Evolutionary conservation across 176 grass and related monocot species (phyloP).

Genomic region (Triticum monococcum): DNA sequence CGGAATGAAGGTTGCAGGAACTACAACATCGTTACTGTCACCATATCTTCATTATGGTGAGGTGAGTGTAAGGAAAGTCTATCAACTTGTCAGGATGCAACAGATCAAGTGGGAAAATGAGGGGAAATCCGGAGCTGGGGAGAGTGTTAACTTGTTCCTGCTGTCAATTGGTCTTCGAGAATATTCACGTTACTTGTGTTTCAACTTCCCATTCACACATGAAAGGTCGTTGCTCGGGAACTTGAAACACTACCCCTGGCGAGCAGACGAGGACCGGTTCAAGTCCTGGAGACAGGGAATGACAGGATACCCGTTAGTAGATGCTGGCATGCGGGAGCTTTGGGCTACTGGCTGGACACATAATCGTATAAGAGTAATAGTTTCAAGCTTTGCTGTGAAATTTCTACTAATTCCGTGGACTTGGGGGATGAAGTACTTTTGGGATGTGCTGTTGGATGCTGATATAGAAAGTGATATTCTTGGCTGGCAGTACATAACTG

Average conservation of each 20-base stretch:
- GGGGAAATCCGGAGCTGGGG: slow-evolving; percentile 48
- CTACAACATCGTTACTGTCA: slow-evolving; percentile 76
- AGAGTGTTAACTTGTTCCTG: slow-evolving; percentile 73
- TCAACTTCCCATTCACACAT: slow-evolving; percentile 92
- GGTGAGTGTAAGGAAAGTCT: slow-evolving; percentile 81
- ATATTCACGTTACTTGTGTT: slow-evolving; percentile 93
- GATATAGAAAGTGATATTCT: slow-evolving; percentile 94
- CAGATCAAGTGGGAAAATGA: slow-evolving; percentile 77
- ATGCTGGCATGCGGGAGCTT: slow-evolving; percentile 97
- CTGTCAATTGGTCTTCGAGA: slow-evolving; percentile 81
- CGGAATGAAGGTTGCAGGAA: slow-evolving; percentile 70
- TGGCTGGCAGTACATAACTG: slow-evolving; percentile 98
- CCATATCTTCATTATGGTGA: slow-evolving; percentile 96
- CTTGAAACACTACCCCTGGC: slow-evolving; percentile 88
- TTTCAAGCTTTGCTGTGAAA: slow-evolving; percentile 85
- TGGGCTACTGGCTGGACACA: slow-evolving; percentile 98
- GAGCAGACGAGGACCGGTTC: slow-evolving; percentile 60
- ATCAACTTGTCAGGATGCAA: slow-evolving; percentile 58
- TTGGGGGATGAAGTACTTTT: slow-evolving; percentile 98
- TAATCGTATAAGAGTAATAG: slow-evolving; percentile 81
- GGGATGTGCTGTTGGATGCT: slow-evolving; percentile 92
- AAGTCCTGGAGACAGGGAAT: slow-evolving; percentile 90
- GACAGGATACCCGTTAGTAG: slow-evolving; percentile 91
- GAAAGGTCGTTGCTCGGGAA: slow-evolving; percentile 84
- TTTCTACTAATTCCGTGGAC: slow-evolving; percentile 83